Evolutionary conservation across 2,329 filamentous ascomycete genomes (phyloP).

Genomic region (Diaporthe sp.): DNA sequence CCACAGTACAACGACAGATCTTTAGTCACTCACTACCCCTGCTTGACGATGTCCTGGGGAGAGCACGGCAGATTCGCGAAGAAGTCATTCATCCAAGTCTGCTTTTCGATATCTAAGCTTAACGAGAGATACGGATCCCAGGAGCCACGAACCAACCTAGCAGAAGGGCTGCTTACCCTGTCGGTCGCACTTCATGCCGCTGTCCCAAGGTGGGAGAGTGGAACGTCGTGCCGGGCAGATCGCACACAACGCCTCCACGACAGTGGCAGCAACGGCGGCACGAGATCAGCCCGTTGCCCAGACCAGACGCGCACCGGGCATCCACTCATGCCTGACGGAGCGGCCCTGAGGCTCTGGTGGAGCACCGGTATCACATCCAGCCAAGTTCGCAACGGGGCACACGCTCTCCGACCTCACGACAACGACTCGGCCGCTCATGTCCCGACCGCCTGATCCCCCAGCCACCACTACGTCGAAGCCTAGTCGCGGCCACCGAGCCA

Average conservation of each 20-base stretch:
- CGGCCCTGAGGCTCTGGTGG: neutral
- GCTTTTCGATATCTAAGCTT: too few relatives aligned
- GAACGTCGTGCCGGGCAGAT: too few relatives aligned
- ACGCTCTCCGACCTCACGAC: neutral
- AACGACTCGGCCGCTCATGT: neutral
- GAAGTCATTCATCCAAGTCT: too few relatives aligned
- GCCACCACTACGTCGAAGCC: neutral
- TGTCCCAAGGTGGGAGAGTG: too few relatives aligned
- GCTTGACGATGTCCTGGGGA: neutral
- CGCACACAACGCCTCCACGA: neutral
- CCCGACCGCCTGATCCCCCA: neutral
- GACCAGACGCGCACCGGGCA: neutral
- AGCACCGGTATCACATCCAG: neutral
- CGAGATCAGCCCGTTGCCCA: neutral
- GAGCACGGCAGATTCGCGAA: neutral
- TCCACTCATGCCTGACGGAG: neutral
- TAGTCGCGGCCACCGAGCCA: neutral
- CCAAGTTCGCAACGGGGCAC: neutral
- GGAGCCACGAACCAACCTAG: too few relatives aligned
- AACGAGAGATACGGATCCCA: too few relatives aligned
- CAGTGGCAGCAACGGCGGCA: neutral
- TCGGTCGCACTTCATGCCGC: too few relatives aligned
- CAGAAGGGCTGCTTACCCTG: too few relatives aligned
- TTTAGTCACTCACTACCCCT: neutral
- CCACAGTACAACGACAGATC: too few relatives aligned